Base-by-base conservation (phyloP, 176 grass and related monocot genomes). In the Calamus simplicifolius region DNA sequence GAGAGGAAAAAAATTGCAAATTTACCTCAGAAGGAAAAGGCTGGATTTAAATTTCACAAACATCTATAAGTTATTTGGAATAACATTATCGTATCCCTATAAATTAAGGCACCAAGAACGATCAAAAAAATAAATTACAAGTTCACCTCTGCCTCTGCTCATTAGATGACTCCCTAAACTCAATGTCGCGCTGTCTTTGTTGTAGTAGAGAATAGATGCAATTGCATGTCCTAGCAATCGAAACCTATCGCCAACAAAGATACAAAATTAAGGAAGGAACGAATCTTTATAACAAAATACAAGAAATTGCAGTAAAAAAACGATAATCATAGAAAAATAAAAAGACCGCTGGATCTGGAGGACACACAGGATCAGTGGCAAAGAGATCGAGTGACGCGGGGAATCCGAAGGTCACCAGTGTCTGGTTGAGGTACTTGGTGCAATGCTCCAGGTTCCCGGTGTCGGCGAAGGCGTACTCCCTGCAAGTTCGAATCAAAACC, bases 371-470 rank as follows among this genome's bases (percentile, higher is more conserved):
- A 71, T 98, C 93, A 25, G 79, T 85, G 31, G 84, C 93, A 70
- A 98, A 98, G 79, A 98, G 87, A 81, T 98, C 93, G 59, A 98
- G 88, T 26, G 84, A 92, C 6, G 93, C 84, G 38, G 93, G 81
- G 72, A 98, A 98, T 7, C 93, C 93, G 59, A 85, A 92, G 59
- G 93, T 98, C 54, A 98, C 93, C 19, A 98, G 84, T 58, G 93
- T 98, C 93, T 98, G 93, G 76, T 98, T 98, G 16, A 92, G 85
- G 75, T 98, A 98, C 68, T 78, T 85, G 35, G 79, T 81, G 64
- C 93, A 98, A 73, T 92, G 93, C 59, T 98, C 93, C 26, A 98
- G 60, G 68, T 98, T 98, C 56, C 75, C 74, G 19, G 73, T 81
- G 63, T 92, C 83, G 4, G 93, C 93, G 57, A 98, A 98, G 48